Conservation (phyloP, 306 rosid genomes). For the Glycine tomentella region DNA sequence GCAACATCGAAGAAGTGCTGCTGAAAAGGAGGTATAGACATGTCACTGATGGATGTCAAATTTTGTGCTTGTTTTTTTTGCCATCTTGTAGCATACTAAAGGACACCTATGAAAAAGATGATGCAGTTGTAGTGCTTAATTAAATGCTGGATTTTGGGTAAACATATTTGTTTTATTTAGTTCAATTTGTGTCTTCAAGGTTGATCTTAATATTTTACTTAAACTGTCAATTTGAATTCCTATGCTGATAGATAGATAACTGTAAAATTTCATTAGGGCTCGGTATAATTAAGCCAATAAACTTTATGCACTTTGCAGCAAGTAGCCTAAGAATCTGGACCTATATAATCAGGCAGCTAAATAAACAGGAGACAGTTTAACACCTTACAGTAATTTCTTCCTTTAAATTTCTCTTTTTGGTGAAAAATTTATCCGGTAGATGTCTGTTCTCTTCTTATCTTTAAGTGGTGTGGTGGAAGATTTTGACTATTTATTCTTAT, state of each 20-base stretch:
- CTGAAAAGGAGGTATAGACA: constrained; percentile 82
- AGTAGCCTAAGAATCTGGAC: constrained; percentile 32
- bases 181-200: constrained; percentile 19
- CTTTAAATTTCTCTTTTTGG: constrained; percentile 9
- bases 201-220: constrained; percentile 20
- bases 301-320: constrained; percentile 10
- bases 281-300: constrained; percentile 27
- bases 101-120: background rate
- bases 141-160: no score
- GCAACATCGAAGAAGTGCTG: constrained; percentile 77
- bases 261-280: constrained; percentile 20
- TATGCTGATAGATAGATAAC: constrained; percentile 10
- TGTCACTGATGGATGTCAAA: constrained; percentile 34
- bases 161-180: background rate
- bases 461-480: constrained; percentile 12
- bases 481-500: constrained; percentile 41
- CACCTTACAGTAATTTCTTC: constrained; percentile 23
- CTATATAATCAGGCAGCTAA: constrained; percentile 20
- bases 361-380: constrained; percentile 21
- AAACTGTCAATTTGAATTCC: constrained; percentile 25
- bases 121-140: background rate
- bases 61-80: no score
- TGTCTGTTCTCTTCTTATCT: constrained; percentile 17
- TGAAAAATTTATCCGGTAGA: background rate
- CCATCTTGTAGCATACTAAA: no score